Evolutionary conservation across 495 filamentous ascomycete genomes (phyloP).

Genomic region (Tirmania nivea): DNA sequence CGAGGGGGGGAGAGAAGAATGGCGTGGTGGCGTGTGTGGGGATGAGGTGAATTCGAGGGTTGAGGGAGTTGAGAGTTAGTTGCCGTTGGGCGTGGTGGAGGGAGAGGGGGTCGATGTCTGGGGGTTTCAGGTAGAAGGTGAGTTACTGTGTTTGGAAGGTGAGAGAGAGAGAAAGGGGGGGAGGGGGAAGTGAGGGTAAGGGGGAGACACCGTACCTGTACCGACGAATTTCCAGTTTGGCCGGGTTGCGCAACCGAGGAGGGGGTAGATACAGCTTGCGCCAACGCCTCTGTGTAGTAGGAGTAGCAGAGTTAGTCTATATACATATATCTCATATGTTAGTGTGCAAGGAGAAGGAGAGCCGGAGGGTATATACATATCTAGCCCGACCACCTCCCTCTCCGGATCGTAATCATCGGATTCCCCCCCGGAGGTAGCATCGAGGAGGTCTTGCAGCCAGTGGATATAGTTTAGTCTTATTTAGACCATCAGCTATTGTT

Average conservation of each 20-base stretch:
- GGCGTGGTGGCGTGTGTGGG: too few species aligned
- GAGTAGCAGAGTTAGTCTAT: neutral
- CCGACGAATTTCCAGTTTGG: constrained; percentile 49
- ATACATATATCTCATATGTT: neutral
- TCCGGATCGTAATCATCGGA: constrained; percentile 21
- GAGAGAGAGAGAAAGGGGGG: too few species aligned
- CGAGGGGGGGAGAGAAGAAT: neutral
- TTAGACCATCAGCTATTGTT: neutral
- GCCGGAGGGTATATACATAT: constrained; percentile 29
- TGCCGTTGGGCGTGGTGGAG: neutral
- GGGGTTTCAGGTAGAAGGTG: too few species aligned
- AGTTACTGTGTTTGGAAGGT: neutral
- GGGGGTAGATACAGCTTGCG: constrained; percentile 73
- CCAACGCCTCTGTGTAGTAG: constrained; percentile 40
- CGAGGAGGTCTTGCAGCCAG: constrained; percentile 72
- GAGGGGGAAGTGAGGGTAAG: neutral
- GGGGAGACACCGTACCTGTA: constrained; percentile 21
- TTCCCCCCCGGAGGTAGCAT: constrained; percentile 36
- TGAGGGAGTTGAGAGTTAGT: neutral
- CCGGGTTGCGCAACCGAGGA: constrained; percentile 51
- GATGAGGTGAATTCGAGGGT: neutral
- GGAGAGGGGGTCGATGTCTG: too few species aligned
- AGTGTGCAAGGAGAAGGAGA: neutral
- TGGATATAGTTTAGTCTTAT: constrained; percentile 57
- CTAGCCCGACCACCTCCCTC: constrained; percentile 34